Evolutionary conservation across 116 monocot species (phyloP).

Genomic region (Iris pallida): DNA sequence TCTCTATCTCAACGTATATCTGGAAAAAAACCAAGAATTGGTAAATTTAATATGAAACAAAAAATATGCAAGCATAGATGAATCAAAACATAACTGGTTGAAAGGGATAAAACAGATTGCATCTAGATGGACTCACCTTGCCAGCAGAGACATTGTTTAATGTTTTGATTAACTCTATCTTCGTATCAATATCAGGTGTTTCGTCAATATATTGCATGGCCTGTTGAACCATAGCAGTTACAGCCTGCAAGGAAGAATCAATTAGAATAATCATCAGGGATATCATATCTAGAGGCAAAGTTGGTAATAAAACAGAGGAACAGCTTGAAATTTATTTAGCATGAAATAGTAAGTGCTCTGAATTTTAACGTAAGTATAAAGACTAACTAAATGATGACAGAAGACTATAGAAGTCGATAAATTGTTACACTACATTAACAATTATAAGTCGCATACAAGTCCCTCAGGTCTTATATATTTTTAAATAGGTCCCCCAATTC

Average conservation of each 20-base stretch:
- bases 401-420: too few relatives aligned
- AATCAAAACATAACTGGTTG: not conserved
- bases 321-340: not conserved
- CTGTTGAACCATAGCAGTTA: slow-evolving; percentile 97
- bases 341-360: too few relatives aligned
- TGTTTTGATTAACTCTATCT: slow-evolving; percentile 88
- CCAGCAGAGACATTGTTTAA: slow-evolving; percentile 92
- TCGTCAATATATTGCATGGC: slow-evolving; percentile 95
- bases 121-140: slow-evolving; percentile 46
- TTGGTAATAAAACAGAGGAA: not conserved
- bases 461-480: too few relatives aligned
- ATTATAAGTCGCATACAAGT: too few relatives aligned
- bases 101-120: not conserved
- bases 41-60: not conserved
- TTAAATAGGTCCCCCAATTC: too few relatives aligned
- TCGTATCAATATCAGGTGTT: slow-evolving; percentile 84
- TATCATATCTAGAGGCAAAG: not conserved
- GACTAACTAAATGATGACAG: too few relatives aligned
- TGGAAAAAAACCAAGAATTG: slow-evolving; percentile 19
- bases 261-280: not conserved
- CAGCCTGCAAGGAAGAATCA: slow-evolving; percentile 51
- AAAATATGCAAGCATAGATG: not conserved
- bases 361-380: too few relatives aligned
- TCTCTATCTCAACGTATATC: slow-evolving; percentile 99
- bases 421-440: too few relatives aligned